Percentiles rank a stretch among this genome's conserved stretches.
phyloP scores from a whole-genome alignment of 306 rosid genomes.

The Hippophae gyantsensis region DNA sequence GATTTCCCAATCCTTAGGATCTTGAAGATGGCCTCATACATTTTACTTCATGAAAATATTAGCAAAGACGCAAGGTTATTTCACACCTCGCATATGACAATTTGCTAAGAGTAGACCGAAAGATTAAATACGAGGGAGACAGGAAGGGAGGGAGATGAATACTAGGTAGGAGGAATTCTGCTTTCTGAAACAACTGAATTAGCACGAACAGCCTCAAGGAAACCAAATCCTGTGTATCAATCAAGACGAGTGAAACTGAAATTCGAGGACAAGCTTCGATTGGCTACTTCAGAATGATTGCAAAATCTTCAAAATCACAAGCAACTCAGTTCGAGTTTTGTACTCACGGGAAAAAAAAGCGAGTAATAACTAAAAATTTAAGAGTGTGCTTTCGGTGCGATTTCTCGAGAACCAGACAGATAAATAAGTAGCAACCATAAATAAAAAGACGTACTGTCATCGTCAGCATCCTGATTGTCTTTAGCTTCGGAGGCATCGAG shows the following conservation, averaged over 20 bases:
- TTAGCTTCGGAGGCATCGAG: slow-evolving; percentile 51
- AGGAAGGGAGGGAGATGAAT: slow-evolving; percentile 13
- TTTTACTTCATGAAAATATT: slow-evolving; percentile 28
- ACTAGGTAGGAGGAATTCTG: slow-evolving; percentile 48
- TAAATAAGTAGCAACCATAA: too few relatives aligned
- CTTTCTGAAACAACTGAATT: slow-evolving; percentile 45
- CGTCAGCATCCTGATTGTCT: slow-evolving; percentile 56
- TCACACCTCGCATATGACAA: neutral
- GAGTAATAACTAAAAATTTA: neutral
- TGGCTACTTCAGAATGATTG: neutral
- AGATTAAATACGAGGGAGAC: neutral
- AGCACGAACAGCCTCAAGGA: slow-evolving; percentile 67
- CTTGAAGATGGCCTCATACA: slow-evolving; percentile 28
- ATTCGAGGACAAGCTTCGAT: neutral
- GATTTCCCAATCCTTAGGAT: slow-evolving; percentile 36
- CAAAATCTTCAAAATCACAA: neutral
- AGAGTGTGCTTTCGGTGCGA: neutral
- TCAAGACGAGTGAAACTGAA: slow-evolving; percentile 3
- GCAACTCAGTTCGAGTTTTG: too few relatives aligned
- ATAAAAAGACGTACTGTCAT: slow-evolving; percentile 37
- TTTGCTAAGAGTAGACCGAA: neutral
- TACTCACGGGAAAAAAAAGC: too few relatives aligned
- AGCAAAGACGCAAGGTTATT: neutral
- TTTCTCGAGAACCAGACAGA: neutral
- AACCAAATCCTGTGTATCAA: slow-evolving; percentile 50